phyloP scores from a whole-genome alignment of 768 basidiomycete species.

The Agaricus bisporus region DNA sequence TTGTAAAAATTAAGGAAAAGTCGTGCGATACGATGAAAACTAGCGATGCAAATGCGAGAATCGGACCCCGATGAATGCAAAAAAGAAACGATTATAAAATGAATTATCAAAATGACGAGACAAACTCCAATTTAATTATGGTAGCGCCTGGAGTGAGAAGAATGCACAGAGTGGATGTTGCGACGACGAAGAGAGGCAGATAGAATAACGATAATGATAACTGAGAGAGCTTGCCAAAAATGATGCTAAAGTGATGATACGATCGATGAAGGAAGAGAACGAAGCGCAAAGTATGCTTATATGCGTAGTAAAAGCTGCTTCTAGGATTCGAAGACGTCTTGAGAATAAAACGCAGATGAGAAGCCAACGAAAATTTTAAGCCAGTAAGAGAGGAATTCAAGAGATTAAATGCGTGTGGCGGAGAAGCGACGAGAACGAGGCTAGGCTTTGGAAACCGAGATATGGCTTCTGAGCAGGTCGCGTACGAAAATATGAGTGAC shows the following conservation, averaged over 20 bases:
- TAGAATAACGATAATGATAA: constrained; percentile 10
- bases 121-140: background rate
- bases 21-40: background rate
- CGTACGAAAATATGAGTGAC: background rate
- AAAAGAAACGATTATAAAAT: background rate
- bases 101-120: background rate
- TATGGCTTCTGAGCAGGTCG: background rate
- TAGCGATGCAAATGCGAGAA: background rate
- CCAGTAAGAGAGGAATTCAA: background rate
- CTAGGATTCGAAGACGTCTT: constrained; percentile 1
- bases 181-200: background rate
- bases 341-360: constrained; percentile 1
- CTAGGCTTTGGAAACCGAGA: background rate
- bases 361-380: constrained; percentile 4
- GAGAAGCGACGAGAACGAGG: background rate
- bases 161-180: background rate
- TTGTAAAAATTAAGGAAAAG: background rate
- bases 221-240: background rate
- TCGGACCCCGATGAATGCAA: background rate
- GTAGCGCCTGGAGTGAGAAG: constrained; percentile 2
- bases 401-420: constrained; percentile 7
- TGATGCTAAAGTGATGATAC: background rate
- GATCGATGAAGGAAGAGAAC: background rate
- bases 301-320: constrained; percentile 6
- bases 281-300: constrained; percentile 1